Evolutionary conservation across 2,329 filamentous ascomycete genomes (phyloP), one percentile per base, ranked within the genome.

Genomic region (Talaromyces sp.): DNA sequence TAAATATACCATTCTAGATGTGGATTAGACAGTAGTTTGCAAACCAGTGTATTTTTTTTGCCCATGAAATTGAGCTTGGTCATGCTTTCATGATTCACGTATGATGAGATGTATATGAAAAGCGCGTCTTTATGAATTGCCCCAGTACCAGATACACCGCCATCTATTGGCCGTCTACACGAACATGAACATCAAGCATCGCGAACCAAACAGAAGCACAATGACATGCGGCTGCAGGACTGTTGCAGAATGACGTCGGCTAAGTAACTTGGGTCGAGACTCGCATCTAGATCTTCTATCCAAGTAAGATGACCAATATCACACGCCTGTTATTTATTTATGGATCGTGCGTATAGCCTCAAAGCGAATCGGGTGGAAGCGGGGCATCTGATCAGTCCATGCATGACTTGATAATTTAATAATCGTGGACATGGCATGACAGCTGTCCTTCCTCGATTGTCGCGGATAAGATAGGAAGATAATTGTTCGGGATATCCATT

Each of bases 1-100:
- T 35, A 72, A 68, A 59, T 76, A 76, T 61, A 58, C 63, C 22
- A 57, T 76, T 50, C 55, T 76, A 36, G 70, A 75, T 58, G 58
- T 76, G 61, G 73, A 75, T 60, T 75, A 62, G 11, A 4, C 10
- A 33, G 7, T 35, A 33, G 11, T 48, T 35, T n/a, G 4, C n/a
- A 13, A 13, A 35, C 8, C 28, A 48, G 9, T 37, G 8, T 17
- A n/a, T n/a, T 17, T 33, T n/a, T 17, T 19, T 3, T 4, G 31
- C 3, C 15, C 8, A 17, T n/a, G n/a, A 13, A 15, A 22, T 8
- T 22, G 31, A 35, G 4, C 3, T 37, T 22, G 31, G 8, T 37
- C 10, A 51, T 51, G 31, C 3, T 35, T 28, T 51, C 17, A 51
- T 51, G 25, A 11, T 46, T 31, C 43, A 46, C 31, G 25, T 25